phyloP scores from a whole-genome alignment of 2,329 filamentous ascomycete genomes.

The Tolypocladium tropicale region DNA sequence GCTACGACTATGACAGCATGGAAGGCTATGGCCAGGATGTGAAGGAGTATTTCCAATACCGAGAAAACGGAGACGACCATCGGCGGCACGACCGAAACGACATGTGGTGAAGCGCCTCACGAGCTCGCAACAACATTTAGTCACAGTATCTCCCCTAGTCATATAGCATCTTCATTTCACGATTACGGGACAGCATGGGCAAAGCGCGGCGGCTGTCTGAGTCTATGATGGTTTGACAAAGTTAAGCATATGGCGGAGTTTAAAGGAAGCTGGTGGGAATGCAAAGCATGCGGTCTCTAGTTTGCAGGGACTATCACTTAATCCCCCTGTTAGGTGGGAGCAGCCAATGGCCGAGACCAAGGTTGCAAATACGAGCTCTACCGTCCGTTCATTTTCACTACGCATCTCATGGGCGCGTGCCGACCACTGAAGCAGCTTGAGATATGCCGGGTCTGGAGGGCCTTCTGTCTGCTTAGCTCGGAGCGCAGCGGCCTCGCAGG shows the following conservation, averaged over 20 bases:
- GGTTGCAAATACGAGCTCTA: neutral
- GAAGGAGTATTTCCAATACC: conserved; percentile 32
- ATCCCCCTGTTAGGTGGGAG: conserved; percentile 9
- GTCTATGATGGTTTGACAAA: conserved; percentile 13
- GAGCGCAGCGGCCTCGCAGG: neutral
- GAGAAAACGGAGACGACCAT: conserved; percentile 20
- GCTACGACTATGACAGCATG: conserved; percentile 26
- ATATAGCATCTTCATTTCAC: conserved; percentile 9
- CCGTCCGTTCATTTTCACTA: neutral
- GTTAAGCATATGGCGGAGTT: conserved; percentile 25
- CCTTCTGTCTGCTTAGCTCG: neutral
- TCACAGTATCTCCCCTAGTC: conserved; percentile 7
- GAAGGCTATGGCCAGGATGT: conserved; percentile 27
- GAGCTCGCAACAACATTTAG: conserved; percentile 3
- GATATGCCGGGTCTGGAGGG: neutral
- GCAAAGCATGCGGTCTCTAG: conserved; percentile 1
- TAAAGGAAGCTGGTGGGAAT: conserved; percentile 14
- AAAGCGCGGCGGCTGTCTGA: conserved; percentile 5
- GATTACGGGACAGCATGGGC: conserved; percentile 3
- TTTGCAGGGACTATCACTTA: conserved; percentile 11
- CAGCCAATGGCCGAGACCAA: neutral
- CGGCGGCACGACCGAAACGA: conserved; percentile 25
- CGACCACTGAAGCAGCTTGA: neutral
- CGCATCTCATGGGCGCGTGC: neutral
- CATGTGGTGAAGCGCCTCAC: conserved; percentile 29